Evolutionary conservation across 2,329 filamentous ascomycete genomes (phyloP), one percentile per base, ranked within the genome.

Genomic region (Rhinocladiella similis): DNA sequence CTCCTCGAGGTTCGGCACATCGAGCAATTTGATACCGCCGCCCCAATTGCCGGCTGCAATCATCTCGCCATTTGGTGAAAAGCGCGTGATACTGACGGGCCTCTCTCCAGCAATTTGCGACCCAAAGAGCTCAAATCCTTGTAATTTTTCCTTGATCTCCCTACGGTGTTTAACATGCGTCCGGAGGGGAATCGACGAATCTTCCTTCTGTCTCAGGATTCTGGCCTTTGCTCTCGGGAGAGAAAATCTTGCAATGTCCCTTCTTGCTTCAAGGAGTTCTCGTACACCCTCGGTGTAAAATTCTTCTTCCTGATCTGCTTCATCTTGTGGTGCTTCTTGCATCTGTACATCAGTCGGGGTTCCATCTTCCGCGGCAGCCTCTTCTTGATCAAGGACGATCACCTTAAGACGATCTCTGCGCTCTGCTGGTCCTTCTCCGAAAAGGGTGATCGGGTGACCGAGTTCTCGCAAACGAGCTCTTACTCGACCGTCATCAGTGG

Each of bases 101-200:
- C 94, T 82, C 64, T 97, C 92, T 48, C 91, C 91, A 0, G 91
- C 91, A 56, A 91, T 93, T 73, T 99, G 94, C 69, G 90, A 95
- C 16, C 91, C 95, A 69, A 94, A 94, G 14, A 99, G 81, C 68
- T 97, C 93, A 64, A 97, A 96, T 1, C 81, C 87, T 63, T 87
- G 81, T 27, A 99, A 73, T 55, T 84, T 83, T 64, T 95, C 90
- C 74, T 96, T 96, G 70, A 97, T 82, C 22, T 85, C 84, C 71
- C 96, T 96, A 56, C 94, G 86, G 70, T 96, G 91, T 67, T 93
- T 94, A 70, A 97, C 89, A 68, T 99, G 94, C 3, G 90, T 94
- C 62, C 91, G 85, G 50, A 97, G 77, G 1, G 90, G 87, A 63
- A 97, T 96, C 1, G 82, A 85, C 19, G 90, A 85, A 71, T 97